Evolutionary conservation across 345 rosid species (phyloP).

Genomic region (Odontarrhena argentea): DNA sequence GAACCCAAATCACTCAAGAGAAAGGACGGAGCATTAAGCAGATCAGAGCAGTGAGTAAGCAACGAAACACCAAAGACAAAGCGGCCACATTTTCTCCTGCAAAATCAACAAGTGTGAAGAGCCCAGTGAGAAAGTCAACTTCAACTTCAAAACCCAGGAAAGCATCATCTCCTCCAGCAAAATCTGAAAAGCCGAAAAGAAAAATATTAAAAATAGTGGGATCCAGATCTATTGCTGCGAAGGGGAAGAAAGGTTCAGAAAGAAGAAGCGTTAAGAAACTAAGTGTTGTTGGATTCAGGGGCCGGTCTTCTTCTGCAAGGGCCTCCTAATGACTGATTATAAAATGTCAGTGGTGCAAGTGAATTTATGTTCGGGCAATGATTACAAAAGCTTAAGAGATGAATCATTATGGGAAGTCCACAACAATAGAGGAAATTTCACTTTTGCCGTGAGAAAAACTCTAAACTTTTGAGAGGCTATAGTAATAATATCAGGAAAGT

Average conservation of each 20-base stretch:
- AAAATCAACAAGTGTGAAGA: constrained; percentile 33
- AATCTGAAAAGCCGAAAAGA: constrained; percentile 42
- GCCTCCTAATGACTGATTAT: constrained; percentile 36
- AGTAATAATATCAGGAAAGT: constrained; percentile 4
- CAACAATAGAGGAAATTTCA: constrained; percentile 13
- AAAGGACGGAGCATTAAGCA: constrained; percentile 56
- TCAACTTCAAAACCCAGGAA: constrained; percentile 43
- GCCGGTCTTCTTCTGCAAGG: constrained; percentile 56
- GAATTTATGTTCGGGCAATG: constrained; percentile 7
- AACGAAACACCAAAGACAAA: constrained; percentile 43
- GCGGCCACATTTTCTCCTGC: constrained; percentile 24
- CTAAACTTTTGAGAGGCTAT: neutral
- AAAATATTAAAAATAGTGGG: constrained; percentile 39
- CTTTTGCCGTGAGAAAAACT: neutral
- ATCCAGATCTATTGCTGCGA: constrained; percentile 41
- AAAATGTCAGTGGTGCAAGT: constrained; percentile 19
- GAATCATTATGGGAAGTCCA: constrained; percentile 2
- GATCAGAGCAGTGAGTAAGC: constrained; percentile 51
- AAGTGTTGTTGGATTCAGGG: constrained; percentile 78
- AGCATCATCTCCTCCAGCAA: constrained; percentile 45
- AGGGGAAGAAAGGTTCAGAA: constrained; percentile 42
- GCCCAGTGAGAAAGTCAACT: constrained; percentile 40
- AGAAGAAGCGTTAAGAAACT: constrained; percentile 49
- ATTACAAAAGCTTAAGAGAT: constrained; percentile 12
- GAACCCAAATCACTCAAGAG: constrained; percentile 64